Evolutionary conservation across 75 land plant genomes (phyloP).

Genomic region (Selaginella tamariscina): DNA sequence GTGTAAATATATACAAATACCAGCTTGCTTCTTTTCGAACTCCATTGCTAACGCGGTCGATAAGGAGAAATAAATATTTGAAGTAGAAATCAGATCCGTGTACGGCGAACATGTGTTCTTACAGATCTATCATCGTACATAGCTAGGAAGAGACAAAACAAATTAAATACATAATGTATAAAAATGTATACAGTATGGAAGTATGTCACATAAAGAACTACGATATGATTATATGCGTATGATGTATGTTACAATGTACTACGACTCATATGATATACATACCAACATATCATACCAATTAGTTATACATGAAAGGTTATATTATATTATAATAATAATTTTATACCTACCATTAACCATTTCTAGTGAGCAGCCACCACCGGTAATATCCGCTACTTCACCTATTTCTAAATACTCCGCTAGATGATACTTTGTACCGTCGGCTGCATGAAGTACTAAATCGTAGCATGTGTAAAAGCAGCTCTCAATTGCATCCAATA

Average conservation of each 20-base stretch:
- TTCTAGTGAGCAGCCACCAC: conserved; percentile 78
- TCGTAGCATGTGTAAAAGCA: conserved; percentile 96
- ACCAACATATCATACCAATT: too few species aligned
- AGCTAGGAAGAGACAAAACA: conserved; percentile 57
- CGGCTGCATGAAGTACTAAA: conserved; percentile 55
- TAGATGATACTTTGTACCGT: conserved; percentile 67
- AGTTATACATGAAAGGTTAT: conserved; percentile 13
- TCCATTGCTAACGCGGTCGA: conserved; percentile 82
- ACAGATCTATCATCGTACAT: conserved; percentile 93
- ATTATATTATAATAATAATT: neutral
- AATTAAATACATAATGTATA: too few species aligned
- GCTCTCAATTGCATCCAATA: conserved; percentile 96
- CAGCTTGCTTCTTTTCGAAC: conserved; percentile 46
- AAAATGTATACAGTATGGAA: too few species aligned
- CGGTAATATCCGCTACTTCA: conserved; percentile 87
- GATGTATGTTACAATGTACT: too few species aligned
- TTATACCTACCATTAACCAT: conserved; percentile 74
- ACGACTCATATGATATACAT: too few species aligned
- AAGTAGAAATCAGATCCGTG: conserved; percentile 82
- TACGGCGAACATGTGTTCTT: conserved; percentile 79
- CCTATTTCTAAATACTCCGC: conserved; percentile 93
- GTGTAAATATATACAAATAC: conserved; percentile 10
- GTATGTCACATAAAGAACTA: too few species aligned
- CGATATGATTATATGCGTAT: too few species aligned
- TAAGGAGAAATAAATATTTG: conserved; percentile 64